A percentile compares a stretch with the other conserved stretches of the same genome.
These are phyloP conservation scores for Globisporangium megalacanthum DNA, from an alignment of 352 stramenopile species.

Conservation along the genomic window DNA sequence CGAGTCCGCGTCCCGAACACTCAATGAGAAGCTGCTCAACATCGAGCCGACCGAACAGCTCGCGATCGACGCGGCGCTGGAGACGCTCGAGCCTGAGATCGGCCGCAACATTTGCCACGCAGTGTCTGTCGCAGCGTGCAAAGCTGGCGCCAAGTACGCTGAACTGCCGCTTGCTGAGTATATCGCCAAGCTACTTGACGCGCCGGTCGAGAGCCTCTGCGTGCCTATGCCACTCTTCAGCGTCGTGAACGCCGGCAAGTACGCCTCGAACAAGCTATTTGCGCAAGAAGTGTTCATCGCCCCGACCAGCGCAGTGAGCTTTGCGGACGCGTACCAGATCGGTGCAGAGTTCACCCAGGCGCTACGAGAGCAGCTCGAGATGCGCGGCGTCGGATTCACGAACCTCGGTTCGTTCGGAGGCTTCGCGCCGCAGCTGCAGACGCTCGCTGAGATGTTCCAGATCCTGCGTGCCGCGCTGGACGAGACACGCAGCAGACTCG, in stretches of 20 bases:
- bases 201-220: constrained; percentile 35
- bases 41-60: constrained; percentile 46
- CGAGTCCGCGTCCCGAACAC: constrained; percentile 23
- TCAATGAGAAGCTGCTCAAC: constrained; percentile 36
- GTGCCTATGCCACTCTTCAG: constrained; percentile 74
- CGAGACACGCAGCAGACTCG: constrained; percentile 28
- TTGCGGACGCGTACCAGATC: constrained; percentile 56
- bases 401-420: constrained; percentile 58
- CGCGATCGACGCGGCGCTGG: constrained; percentile 30
- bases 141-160: constrained; percentile 54
- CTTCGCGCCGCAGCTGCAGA: constrained; percentile 56
- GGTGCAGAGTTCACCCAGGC: constrained; percentile 39
- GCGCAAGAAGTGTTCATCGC: constrained; percentile 56
- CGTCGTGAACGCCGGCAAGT: constrained; percentile 55
- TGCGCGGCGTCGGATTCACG: constrained; percentile 44
- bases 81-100: constrained; percentile 32
- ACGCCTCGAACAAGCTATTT: constrained; percentile 66
- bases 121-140: constrained; percentile 51
- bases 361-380: constrained; percentile 38
- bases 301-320: constrained; percentile 46
- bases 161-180: constrained; percentile 52
- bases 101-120: constrained; percentile 56
- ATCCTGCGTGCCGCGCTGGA: constrained; percentile 44
- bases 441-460: constrained; percentile 53
- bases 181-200: constrained; percentile 40